Evolutionary conservation across 352 stramenopile genomes (phyloP), one percentile per base, ranked within the genome.

Genomic region (Blastocystis sp.): DNA sequence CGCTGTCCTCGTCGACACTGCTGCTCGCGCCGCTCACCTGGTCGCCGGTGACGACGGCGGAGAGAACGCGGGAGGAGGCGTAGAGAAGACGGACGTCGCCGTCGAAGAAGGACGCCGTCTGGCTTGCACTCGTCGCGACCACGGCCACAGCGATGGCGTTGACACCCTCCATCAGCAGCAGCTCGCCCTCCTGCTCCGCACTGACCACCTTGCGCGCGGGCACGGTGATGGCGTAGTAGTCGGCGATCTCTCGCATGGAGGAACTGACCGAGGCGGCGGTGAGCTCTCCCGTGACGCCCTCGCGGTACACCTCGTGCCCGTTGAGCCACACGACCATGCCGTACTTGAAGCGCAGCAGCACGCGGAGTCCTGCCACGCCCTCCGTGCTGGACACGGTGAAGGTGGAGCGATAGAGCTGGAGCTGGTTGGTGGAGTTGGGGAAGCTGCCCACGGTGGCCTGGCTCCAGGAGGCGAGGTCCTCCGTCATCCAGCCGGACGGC

Each of bases 251-350:
- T 6, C 45, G 45, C 45, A 16, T 16, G 45, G 6, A 19, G 45
- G 45, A 19, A 16, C 45, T 55, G 45, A 74, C 35, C 4, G 19
- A 41, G 35, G 63, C 31, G 19, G 16, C 31, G 13, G 31, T 41
- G 13, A 74, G 16, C 19, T 51, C 63, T 0, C 63, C 63, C 0
- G 19, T 39, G n/a, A 74, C 63, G 26, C 63, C 63, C 26, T 74
- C 63, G 29, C 79, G 24, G 41, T 50, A 89, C 6, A 66, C 79
- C 26, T 89, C 79, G 21, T 33, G 19, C 19, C 79, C 29, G 41
- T 89, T 89, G 0, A 89, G 4, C 26, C 51, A 55, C 24, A 89
- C 21, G 2, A 89, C 26, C 19, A 37, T 21, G 24, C 79, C 79
- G 41, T 60, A 89, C 10, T 37, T 19, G 31, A 63, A 60, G 39